A percentile compares a stretch with the other conserved stretches of the same genome.
Conservation (phyloP, 495 filamentous ascomycete species). For the Xylaria curta region DNA sequence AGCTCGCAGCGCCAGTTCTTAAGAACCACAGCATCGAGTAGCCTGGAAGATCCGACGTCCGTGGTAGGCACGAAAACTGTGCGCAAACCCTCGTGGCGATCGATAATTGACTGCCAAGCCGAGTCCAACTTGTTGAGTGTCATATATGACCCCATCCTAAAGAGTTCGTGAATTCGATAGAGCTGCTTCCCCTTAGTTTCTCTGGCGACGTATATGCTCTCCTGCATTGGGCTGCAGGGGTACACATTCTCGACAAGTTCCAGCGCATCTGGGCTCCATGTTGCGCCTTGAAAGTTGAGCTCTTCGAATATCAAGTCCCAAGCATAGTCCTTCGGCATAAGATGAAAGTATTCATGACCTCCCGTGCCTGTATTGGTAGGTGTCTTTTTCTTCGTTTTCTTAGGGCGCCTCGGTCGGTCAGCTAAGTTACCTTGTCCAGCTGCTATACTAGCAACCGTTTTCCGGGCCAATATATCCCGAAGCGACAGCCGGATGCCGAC, state of each 20-base stretch:
- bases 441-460: conserved; percentile 5
- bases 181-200: conserved; percentile 16
- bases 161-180: conserved; percentile 17
- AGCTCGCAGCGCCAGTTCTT: background rate
- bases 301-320: conserved; percentile 12
- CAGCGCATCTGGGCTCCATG: background rate
- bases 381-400: background rate
- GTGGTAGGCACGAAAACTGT: conserved; percentile 53
- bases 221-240: conserved; percentile 17
- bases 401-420: background rate
- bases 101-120: conserved; percentile 59
- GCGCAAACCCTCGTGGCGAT: conserved; percentile 56
- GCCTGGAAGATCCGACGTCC: conserved; percentile 7
- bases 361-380: background rate
- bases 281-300: background rate
- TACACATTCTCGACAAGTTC: conserved; percentile 11
- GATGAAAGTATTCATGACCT: background rate
- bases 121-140: conserved; percentile 47
- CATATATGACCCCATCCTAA: conserved; percentile 32
- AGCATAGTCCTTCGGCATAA: conserved; percentile 10
- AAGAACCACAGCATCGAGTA: conserved; percentile 19
- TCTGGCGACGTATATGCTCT: conserved; percentile 6
- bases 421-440: conserved; percentile 1
- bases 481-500: conserved; percentile 11
- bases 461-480: conserved; percentile 11